Percentiles rank a stretch among this genome's conserved stretches.
Conservation (phyloP, 148 eudicot genomes). For the Drosera capensis region DNA sequence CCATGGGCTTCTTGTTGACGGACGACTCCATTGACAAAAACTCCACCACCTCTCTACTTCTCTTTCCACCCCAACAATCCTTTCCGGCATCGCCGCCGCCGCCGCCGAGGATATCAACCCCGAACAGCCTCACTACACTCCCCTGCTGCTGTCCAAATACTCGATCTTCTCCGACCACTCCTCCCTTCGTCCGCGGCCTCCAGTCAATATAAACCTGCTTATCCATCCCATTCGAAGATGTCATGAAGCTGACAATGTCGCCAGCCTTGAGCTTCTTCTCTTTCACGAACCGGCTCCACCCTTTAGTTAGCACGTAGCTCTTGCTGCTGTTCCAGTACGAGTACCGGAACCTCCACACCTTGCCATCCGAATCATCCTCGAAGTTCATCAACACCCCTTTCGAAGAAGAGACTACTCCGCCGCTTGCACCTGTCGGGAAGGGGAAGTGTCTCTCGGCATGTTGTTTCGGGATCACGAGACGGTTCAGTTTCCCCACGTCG, state of each 20-base stretch:
- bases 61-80: no score
- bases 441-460: slow-evolving; percentile 11
- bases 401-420: no score
- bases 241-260: slow-evolving; percentile 43
- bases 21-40: slow-evolving; percentile 16
- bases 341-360: no score
- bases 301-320: slow-evolving; percentile 66
- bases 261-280: slow-evolving; percentile 65
- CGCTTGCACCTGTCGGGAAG: no score
- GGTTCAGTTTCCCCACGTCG: slow-evolving; percentile 12
- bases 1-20: slow-evolving; percentile 23
- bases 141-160: no score
- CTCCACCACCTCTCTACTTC: slow-evolving; percentile 16
- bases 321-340: slow-evolving; percentile 92
- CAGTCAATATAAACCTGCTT: slow-evolving; percentile 64
- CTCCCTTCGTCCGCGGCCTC: no score
- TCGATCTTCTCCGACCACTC: no score
- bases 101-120: slow-evolving; percentile 46
- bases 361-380: slow-evolving; percentile 40
- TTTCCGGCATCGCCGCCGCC: slow-evolving; percentile 1
- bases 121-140: slow-evolving; percentile 60
- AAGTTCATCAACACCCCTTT: slow-evolving; percentile 70
- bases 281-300: slow-evolving; percentile 87
- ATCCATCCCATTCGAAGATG: slow-evolving; percentile 43
- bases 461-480: no score